Evolutionary conservation across 164 flowering plant genomes (phyloP).

Genomic region (Magnolia sinica): DNA sequence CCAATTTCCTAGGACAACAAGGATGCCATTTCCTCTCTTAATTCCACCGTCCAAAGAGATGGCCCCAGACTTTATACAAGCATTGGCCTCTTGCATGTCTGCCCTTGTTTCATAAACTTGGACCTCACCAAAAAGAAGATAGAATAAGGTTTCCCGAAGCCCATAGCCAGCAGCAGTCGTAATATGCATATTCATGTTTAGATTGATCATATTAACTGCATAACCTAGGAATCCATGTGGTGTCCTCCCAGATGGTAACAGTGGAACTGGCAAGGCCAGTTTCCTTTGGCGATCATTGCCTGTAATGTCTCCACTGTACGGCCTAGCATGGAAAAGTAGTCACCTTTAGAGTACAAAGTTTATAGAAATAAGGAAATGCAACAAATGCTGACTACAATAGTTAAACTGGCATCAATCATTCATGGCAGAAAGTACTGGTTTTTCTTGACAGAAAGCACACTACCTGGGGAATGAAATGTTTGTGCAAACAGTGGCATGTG

Average conservation of each 20-base stretch:
- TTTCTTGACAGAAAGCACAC: too few species aligned
- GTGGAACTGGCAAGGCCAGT: conserved; percentile 41
- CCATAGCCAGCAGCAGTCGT: conserved; percentile 43
- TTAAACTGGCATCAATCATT: too few species aligned
- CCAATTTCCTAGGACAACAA: conserved; percentile 42
- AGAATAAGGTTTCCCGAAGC: conserved; percentile 68
- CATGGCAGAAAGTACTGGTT: too few species aligned
- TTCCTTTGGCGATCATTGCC: conserved; percentile 29
- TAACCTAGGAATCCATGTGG: conserved; percentile 57
- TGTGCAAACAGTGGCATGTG: too few species aligned
- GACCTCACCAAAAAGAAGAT: conserved; percentile 54
- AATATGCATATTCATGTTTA: conserved; percentile 25
- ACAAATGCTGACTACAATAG: not conserved
- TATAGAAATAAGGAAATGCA: not conserved
- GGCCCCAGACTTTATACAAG: conserved; percentile 40
- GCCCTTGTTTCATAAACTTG: conserved; percentile 60
- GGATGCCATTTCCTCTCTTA: conserved; percentile 40
- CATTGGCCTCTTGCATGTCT: conserved; percentile 38
- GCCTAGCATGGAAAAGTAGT: conserved; percentile 28
- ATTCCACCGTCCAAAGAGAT: conserved; percentile 73
- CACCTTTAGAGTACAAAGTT: not conserved
- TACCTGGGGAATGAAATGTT: too few species aligned
- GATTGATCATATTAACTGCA: conserved; percentile 63
- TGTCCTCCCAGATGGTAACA: conserved; percentile 28
- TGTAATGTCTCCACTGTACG: conserved; percentile 31